A percentile compares a stretch with the other conserved stretches of the same genome.
Evolutionary conservation across 129 eudicot genomes (phyloP).

Genomic region (Apium graveolens): DNA sequence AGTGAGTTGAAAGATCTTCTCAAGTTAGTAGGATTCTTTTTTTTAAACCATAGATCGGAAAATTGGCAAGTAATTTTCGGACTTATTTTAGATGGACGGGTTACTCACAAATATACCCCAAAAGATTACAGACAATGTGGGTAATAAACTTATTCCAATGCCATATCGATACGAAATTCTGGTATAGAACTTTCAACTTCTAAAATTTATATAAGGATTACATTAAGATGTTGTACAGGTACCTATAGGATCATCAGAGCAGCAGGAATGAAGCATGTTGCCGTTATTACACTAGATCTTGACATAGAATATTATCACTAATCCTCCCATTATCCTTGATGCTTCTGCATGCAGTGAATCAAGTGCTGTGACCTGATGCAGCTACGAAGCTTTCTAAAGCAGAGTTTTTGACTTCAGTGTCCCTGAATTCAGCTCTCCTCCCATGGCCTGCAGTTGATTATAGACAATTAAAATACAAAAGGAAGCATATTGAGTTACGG

Average conservation of each 20-base stretch:
- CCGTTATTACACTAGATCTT: not conserved
- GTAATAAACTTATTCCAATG: too few species aligned
- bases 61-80: too few species aligned
- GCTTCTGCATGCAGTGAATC: not conserved
- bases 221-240: too few species aligned
- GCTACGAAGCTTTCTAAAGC: slow-evolving; percentile 44
- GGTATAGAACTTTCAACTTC: too few species aligned
- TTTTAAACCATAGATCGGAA: too few species aligned
- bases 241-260: not conserved
- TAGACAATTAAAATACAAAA: not conserved
- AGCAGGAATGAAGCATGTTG: not conserved
- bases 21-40: too few species aligned
- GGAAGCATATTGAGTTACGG: not conserved
- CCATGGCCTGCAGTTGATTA: slow-evolving; percentile 45
- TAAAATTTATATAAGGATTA: too few species aligned
- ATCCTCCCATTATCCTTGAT: not conserved
- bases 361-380: slow-evolving; percentile 19
- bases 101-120: too few species aligned
- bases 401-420: slow-evolving; percentile 39
- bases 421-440: slow-evolving; percentile 37
- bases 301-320: not conserved
- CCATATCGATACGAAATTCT: not conserved
- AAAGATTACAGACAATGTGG: not conserved
- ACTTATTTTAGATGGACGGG: too few species aligned
- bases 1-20: too few species aligned